phyloP scores from a whole-genome alignment of 2,329 filamentous ascomycete species.

The Aspergillus pseudonomiae region DNA sequence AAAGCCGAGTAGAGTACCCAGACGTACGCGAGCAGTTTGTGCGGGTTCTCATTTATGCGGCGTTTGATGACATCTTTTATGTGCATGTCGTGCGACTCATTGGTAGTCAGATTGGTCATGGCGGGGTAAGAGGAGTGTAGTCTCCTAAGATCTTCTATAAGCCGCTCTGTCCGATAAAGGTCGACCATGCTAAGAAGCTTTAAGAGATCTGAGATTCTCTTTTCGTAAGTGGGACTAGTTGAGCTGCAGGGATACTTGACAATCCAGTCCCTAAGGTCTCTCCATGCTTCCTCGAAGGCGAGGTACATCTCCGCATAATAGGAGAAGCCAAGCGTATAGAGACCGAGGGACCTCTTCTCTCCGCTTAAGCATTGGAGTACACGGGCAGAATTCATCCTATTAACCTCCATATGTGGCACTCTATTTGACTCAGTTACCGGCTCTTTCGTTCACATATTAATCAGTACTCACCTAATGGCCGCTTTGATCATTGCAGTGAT shows the following conservation, averaged over 20 bases:
- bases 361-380: background rate
- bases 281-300: conserved; percentile 1
- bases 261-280: background rate
- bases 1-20: conserved; percentile 1
- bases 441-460: background rate
- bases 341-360: background rate
- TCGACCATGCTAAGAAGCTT: background rate
- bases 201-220: background rate
- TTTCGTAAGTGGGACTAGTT: background rate
- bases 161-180: background rate
- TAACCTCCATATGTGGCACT: background rate
- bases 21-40: conserved; percentile 6
- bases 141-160: background rate
- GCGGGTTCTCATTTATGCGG: background rate
- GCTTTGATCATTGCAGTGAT: background rate
- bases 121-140: background rate
- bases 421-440: background rate
- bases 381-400: background rate
- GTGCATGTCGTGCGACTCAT: background rate
- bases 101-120: background rate
- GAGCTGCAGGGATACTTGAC: background rate
- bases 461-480: background rate
- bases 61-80: background rate
- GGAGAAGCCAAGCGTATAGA: conserved; percentile 3
- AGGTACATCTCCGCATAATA: conserved; percentile 3